Evolutionary conservation across 768 basidiomycete species (phyloP), one percentile per base, ranked within the genome.

Genomic region (Russula earlei): DNA sequence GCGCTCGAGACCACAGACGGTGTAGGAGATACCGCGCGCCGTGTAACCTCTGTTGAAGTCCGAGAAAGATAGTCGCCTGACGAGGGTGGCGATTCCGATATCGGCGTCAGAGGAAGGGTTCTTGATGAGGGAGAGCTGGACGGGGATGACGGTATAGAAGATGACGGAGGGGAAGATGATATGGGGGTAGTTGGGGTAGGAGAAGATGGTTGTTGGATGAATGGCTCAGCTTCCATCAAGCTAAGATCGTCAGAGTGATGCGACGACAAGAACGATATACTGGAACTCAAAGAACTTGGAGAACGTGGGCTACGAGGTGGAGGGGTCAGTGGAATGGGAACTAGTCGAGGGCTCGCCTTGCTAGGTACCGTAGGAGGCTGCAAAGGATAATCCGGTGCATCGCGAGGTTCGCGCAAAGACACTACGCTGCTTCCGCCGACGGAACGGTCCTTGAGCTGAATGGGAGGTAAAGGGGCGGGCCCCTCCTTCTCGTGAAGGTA

Each of bases 161-260:
- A 72, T 3, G 70, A 70, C 3, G 71, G 73, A 24, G 74, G 74
- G 22, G 65, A 62, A n/a, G 68, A 61, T 8, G 56, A 57, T 57
- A 57, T 58, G 3, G 33, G 20, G 8, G 52, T 49, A n/a, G 47
- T 49, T 4, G 55, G 20, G 8, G 24, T 4, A 17, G 55, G 34
- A 24, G 54, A 54, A 24, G 45, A 43, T 5, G 42, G 47, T 14
- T 59, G 66, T 29, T 40, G 58, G 29, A 66, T 57, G 6, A 42
- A 69, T 10, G 68, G 59, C 55, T 72, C 73, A n/a, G 64, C 63
- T 56, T 66, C 74, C 72, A 77, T 65, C 67, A 74, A 57, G 71
- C 71, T 69, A 34, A 74, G 70, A 60, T 87, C 87, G 53, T 91
- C 88, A 0, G 89, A 91, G 59, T 90, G 84, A 58, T 86, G 84